Evolutionary conservation across 2,329 filamentous ascomycete genomes (phyloP).

Genomic region (Neonectria magnoliae): DNA sequence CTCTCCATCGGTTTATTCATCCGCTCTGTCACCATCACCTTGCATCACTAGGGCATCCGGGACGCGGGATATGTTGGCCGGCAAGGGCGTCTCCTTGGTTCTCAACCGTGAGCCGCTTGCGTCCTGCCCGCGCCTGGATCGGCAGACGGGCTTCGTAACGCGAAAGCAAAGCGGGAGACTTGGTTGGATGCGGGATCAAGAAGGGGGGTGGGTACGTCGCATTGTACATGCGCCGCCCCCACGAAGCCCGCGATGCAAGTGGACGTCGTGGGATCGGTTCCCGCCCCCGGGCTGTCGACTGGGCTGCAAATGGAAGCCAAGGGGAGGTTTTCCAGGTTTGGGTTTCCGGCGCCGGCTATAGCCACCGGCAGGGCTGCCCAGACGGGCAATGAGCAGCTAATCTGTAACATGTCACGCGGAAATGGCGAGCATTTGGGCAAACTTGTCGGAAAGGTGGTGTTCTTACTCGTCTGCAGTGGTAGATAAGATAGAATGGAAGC

Average conservation of each 20-base stretch:
- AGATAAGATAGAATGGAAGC: neutral
- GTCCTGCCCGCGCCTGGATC: slow-evolving; percentile 4
- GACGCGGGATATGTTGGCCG: slow-evolving; percentile 13
- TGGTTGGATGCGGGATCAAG: slow-evolving; percentile 4
- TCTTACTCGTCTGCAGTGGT: neutral
- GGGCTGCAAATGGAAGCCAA: neutral
- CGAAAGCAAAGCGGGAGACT: slow-evolving; percentile 2
- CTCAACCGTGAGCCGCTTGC: neutral
- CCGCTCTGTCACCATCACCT: slow-evolving; percentile 13
- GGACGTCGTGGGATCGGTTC: slow-evolving; percentile 4
- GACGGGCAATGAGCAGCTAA: neutral
- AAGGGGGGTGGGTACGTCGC: slow-evolving; percentile 1
- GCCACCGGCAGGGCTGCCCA: slow-evolving; percentile 1
- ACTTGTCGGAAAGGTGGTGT: neutral
- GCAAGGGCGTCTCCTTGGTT: slow-evolving; percentile 3
- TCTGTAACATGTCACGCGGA: neutral
- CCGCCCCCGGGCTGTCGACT: slow-evolving; percentile 1
- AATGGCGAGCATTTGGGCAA: neutral
- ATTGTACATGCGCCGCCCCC: slow-evolving; percentile 13
- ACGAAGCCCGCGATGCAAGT: slow-evolving; percentile 10
- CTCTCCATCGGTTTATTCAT: slow-evolving; percentile 13
- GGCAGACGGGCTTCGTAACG: slow-evolving; percentile 6
- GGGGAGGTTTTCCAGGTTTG: slow-evolving; percentile 12
- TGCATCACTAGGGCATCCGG: slow-evolving; percentile 18
- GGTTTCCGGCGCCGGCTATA: slow-evolving; percentile 10